Evolutionary conservation across 1,139 yeast species (phyloP), one percentile per base, ranked within the genome.

Genomic region (Zygosaccharomyces sapae): DNA sequence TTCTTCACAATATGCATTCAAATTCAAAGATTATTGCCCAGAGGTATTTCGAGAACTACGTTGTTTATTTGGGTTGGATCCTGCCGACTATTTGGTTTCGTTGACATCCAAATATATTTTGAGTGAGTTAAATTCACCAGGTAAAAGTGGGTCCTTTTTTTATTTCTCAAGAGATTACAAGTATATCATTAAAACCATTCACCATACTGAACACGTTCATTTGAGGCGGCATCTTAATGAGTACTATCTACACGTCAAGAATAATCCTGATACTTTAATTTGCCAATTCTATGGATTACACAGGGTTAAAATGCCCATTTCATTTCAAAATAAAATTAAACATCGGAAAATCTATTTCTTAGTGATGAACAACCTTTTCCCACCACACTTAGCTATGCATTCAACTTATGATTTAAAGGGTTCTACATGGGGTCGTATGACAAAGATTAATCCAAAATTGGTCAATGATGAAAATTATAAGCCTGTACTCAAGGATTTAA

Each of bases 241-340:
- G 43, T 94, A 94, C 65, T 83, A 89, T 65, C 65, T 73, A 18
- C 97, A 92, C 67, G 90, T 92, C 41, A 83, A 81, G 61, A 72
- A 74, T 24, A 85, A 90, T 60, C 97, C 97, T 20, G 83, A 88
- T 62, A 92, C 98, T 0, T 74, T 94, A 54, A 71, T 94, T 4
- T 85, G 95, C 20, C 98, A 94, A 67, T 89, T 92, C 65, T 94
- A 94, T 67, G 99, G 99, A 0, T 74, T 94, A 46, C 98, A 94
- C 66, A 74, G 99, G 47, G 86, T 94, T 43, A 90, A 92, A 64
- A 82, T 92, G 80, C 96, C 92, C 9, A 77, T 86, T 35, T 80
- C 83, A 19, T 63, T 63, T 38, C 59, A 62, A 52, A 61, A 59
- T 46, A 68, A 68, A 33, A 60, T 70, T 12, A 80, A 79, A 38